Conservation (phyloP, 257 asterid genomes). For the Anisodus acutangulus region DNA sequence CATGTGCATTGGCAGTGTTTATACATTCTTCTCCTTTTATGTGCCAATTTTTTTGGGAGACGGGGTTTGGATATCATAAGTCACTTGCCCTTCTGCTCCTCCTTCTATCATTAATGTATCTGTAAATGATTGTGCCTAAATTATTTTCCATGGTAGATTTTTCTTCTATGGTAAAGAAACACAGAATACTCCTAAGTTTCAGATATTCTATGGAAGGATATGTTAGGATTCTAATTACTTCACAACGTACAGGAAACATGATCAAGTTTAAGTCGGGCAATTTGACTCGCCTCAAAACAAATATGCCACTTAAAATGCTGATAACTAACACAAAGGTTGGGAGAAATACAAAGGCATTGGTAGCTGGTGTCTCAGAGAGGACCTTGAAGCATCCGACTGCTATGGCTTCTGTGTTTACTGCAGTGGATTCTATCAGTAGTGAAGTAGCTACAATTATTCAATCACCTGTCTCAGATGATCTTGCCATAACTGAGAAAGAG, state of each 20-base stretch:
- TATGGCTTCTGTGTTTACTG: constrained; percentile 80
- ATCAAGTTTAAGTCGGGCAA: constrained; percentile 86
- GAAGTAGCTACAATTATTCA: constrained; percentile 83
- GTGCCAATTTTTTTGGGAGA: neutral
- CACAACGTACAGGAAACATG: constrained; percentile 72
- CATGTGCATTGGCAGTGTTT: neutral
- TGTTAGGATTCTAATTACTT: constrained; percentile 28
- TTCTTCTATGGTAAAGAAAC: neutral
- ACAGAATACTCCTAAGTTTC: constrained; percentile 10
- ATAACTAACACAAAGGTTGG: constrained; percentile 91
- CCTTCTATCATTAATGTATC: neutral
- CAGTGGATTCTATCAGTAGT: constrained; percentile 85
- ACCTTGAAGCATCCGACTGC: constrained; percentile 72
- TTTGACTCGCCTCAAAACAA: constrained; percentile 76
- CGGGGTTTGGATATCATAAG: neutral
- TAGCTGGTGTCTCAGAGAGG: constrained; percentile 84
- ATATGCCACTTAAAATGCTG: constrained; percentile 95
- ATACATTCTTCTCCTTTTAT: neutral
- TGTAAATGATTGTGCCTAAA: neutral
- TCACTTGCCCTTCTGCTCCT: neutral
- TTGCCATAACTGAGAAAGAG: constrained; percentile 90
- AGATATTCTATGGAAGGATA: neutral
- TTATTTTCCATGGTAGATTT: neutral
- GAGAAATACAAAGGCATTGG: constrained; percentile 88
- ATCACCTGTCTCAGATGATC: constrained; percentile 80